Evolutionary conservation across 2,329 filamentous ascomycete species (phyloP).

Genomic region (Gyromitra esculenta): DNA sequence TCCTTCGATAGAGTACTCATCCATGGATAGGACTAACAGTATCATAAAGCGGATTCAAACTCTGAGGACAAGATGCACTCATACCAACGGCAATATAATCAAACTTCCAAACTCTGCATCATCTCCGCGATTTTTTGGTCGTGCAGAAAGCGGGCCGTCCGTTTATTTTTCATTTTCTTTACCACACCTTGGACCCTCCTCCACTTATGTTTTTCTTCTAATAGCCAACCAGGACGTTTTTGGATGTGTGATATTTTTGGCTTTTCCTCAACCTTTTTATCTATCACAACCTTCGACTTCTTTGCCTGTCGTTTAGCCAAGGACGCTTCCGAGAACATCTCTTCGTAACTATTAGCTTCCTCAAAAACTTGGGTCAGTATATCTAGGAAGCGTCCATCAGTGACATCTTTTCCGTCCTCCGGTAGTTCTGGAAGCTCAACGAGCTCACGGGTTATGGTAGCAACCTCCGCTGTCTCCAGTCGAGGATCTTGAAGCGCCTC

Average conservation of each 20-base stretch:
- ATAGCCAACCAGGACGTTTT: not conserved
- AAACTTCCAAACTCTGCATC: not conserved
- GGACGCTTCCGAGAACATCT: not conserved
- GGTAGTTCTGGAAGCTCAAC: constrained; percentile 13
- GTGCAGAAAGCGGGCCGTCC: not conserved
- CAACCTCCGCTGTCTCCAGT: not conserved
- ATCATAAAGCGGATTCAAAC: too few relatives aligned
- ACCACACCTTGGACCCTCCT: not conserved
- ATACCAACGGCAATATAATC: not conserved
- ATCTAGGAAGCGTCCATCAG: constrained; percentile 7
- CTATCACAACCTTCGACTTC: not conserved
- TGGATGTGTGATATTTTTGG: not conserved
- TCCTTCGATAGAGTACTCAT: too few relatives aligned
- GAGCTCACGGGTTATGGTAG: constrained; percentile 15
- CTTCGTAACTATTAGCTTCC: constrained; percentile 8
- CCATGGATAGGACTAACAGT: too few relatives aligned
- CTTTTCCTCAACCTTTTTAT: not conserved
- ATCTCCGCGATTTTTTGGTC: not conserved
- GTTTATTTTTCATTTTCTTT: not conserved
- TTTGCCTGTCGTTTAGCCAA: not conserved
- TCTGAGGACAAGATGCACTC: too few relatives aligned
- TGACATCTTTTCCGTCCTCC: not conserved
- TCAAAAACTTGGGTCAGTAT: not conserved
- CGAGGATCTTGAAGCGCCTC: constrained; percentile 8
- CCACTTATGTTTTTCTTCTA: not conserved